A percentile compares a stretch with the other conserved stretches of the same genome.
These are phyloP conservation scores for Pascua sp. DNA, from an alignment of 1,284 basidiomycete species.

Conservation along the genomic window DNA sequence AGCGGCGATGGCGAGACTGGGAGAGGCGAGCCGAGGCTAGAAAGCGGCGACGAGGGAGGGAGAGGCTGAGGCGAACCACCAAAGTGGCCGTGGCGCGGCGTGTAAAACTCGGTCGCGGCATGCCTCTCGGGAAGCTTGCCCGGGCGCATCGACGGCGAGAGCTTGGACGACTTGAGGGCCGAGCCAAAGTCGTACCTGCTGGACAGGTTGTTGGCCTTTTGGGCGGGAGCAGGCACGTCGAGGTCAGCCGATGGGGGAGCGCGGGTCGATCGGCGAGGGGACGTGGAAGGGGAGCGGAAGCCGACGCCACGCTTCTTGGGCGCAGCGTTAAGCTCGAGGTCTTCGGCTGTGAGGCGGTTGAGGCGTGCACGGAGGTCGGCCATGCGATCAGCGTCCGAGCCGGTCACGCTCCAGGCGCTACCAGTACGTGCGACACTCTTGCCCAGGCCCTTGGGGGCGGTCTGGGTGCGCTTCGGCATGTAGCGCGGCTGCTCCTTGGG, in stretches of 20 bases:
- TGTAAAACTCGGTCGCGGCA: slow-evolving; percentile 41
- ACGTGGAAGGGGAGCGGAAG: slow-evolving; percentile 9
- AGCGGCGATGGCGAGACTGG: neutral
- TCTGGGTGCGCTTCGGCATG: slow-evolving; percentile 18
- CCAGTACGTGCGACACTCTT: slow-evolving; percentile 28
- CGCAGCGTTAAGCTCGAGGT: slow-evolving; percentile 19
- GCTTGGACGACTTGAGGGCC: slow-evolving; percentile 49
- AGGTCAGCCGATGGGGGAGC: slow-evolving; percentile 9
- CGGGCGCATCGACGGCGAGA: slow-evolving; percentile 15
- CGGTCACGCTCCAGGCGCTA: slow-evolving; percentile 47
- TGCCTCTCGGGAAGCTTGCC: slow-evolving; percentile 17
- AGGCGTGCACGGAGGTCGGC: slow-evolving; percentile 53
- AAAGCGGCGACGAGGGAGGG: neutral
- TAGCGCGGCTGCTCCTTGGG: slow-evolving; percentile 17
- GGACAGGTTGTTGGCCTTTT: slow-evolving; percentile 19
- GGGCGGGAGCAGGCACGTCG: slow-evolving; percentile 6
- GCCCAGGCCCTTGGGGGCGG: slow-evolving; percentile 36
- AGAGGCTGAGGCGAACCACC: neutral
- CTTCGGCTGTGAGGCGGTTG: slow-evolving; percentile 51
- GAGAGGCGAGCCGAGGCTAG: slow-evolving; percentile 1
- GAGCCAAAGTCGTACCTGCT: slow-evolving; percentile 55
- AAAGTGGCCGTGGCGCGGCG: slow-evolving; percentile 25
- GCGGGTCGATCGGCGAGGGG: slow-evolving; percentile 19
- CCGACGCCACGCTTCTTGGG: slow-evolving; percentile 8
- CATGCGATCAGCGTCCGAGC: slow-evolving; percentile 43